A percentile compares a stretch with the other conserved stretches of the same genome.
Conservation (phyloP, 164 flowering plant species). For the Annona squamosa region DNA sequence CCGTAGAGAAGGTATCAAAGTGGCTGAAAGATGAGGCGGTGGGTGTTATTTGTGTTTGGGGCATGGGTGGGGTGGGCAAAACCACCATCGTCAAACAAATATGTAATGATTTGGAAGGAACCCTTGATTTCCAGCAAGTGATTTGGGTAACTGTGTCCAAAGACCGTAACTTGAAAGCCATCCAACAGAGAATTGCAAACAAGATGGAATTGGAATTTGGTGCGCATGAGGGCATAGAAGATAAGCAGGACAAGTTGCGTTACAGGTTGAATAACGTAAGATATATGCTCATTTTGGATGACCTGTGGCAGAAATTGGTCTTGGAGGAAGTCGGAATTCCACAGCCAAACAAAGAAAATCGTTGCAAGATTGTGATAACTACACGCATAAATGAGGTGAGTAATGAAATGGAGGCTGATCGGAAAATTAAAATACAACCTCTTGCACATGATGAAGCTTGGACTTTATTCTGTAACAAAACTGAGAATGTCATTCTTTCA, state of each 20-base stretch:
- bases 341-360: background rate
- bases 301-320: slow-evolving; percentile 22
- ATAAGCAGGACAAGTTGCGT: background rate
- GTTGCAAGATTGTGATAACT: slow-evolving; percentile 20
- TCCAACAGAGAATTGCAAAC: slow-evolving; percentile 4
- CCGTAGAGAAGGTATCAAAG: background rate
- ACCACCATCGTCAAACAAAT: slow-evolving; percentile 1
- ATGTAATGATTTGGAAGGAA: background rate
- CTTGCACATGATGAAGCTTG: background rate
- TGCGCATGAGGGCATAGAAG: background rate
- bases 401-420: slow-evolving; percentile 20
- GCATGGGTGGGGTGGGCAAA: slow-evolving; percentile 11
- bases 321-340: slow-evolving; percentile 23
- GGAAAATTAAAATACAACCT: background rate
- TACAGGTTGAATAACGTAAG: slow-evolving; percentile 1
- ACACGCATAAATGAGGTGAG: slow-evolving; percentile 18
- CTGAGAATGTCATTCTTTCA: background rate
- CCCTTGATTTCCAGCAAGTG: background rate
- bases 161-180: background rate
- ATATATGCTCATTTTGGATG: slow-evolving; percentile 22
- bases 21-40: background rate
- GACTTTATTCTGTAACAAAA: background rate
- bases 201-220: slow-evolving; percentile 5
- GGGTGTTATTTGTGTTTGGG: background rate
- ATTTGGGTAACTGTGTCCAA: slow-evolving; percentile 12